Base-by-base conservation (phyloP, 371 early-diverging fungal species). In the Synchytrium microbalum region DNA sequence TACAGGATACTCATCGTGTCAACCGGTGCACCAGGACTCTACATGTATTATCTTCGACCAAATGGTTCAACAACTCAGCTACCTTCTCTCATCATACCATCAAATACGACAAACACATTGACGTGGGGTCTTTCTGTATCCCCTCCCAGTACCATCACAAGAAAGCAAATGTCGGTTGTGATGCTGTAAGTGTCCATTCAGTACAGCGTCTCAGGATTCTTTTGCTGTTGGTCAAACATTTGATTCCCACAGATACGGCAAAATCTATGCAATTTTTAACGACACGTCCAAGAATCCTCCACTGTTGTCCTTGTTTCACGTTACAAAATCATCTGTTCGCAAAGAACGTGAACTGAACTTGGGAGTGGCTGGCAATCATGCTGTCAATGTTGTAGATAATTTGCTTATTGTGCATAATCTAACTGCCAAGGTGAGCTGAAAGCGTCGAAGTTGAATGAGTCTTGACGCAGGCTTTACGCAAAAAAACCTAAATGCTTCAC, bases 381-480 rank as follows among this genome's bases (percentile, higher is more conserved):
- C 62, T 23, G 56, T 65, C 16, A 70, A 53, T 54, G 59, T 63
- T 10, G 52, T 30, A 8, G 73, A 72, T 55, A 70, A 70, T 38
- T 33, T 72, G 2, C 32, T 72, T 2, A 23, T 72, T 19, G 67
- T 65, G n/a, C 62, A 64, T 32, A 72, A 70, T 51, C 30, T 63
- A n/a, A 23, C 61, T 8, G 19, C 56, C 10, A 64, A 67, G 60
- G 65, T 66, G 56, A 8, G 23, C 24, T 38, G 46, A 10, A 38
- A 19, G 10, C 19, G 46, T 38, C 5, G 5, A 38, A 10, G 46
- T 38, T 38, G 10, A 19, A 19, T 5, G 10, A 38, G 46, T 38
- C 19, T n/a, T n/a, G n/a, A n/a, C n/a, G n/a, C n/a, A n/a, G n/a
- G n/a, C n/a, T n/a, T n/a, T n/a, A n/a, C n/a, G n/a, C n/a, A n/a